phyloP scores from a whole-genome alignment of 2,329 filamentous ascomycete genomes.

The Botrytis fabae region DNA sequence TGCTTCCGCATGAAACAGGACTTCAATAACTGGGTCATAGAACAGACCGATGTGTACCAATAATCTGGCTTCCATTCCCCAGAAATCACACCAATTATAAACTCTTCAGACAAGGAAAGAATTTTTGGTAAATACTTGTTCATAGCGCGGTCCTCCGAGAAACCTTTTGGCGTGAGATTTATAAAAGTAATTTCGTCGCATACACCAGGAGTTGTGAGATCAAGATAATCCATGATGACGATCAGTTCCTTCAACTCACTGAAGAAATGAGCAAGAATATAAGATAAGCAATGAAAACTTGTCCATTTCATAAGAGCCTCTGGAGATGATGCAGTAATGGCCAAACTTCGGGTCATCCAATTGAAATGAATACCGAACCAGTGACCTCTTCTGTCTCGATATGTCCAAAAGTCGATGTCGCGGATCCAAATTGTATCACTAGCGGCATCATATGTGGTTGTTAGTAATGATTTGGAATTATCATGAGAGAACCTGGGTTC shows the following conservation, averaged over 20 bases:
- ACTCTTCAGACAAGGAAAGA: not conserved
- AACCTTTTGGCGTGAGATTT: not conserved
- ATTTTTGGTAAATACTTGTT: not conserved
- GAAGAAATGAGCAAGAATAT: not conserved
- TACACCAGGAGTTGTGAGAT: not conserved
- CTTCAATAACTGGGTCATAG: not conserved
- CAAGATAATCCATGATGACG: not conserved
- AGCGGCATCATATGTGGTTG: not conserved
- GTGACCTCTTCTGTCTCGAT: no score
- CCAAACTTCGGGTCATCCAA: not conserved
- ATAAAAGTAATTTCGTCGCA: not conserved
- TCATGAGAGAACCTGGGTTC: not conserved
- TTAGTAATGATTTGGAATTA: not conserved
- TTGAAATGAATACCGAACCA: not conserved
- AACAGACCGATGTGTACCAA: not conserved
- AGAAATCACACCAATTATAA: not conserved
- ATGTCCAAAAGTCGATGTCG: not conserved
- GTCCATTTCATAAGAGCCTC: no score
- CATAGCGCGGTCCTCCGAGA: not conserved
- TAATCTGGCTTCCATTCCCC: not conserved
- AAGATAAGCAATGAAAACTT: not conserved
- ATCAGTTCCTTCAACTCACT: not conserved
- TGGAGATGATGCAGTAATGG: not conserved
- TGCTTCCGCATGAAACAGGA: not conserved
- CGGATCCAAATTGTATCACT: not conserved